Evolutionary conservation across 805 yeast genomes (phyloP).

Genomic region (Zygosaccharomyces rouxii): DNA sequence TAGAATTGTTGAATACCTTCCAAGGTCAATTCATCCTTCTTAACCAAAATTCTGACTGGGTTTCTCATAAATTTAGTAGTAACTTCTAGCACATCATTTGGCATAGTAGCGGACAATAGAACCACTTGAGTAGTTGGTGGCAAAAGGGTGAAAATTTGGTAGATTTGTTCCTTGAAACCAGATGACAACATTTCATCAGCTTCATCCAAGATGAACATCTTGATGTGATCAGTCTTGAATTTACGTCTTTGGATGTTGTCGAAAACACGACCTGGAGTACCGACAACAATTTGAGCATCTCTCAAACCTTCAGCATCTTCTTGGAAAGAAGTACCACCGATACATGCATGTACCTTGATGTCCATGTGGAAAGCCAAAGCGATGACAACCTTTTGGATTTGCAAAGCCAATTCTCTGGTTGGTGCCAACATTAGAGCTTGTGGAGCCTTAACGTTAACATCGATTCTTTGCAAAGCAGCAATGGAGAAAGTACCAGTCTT

Average conservation of each 20-base stretch:
- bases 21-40: slow-evolving; percentile 87
- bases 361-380: slow-evolving; percentile 89
- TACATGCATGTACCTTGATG: slow-evolving; percentile 90
- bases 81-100: slow-evolving; percentile 85
- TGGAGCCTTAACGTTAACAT: slow-evolving; percentile 63
- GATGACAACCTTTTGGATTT: slow-evolving; percentile 89
- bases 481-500: slow-evolving; percentile 97
- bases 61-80: slow-evolving; percentile 88
- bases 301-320: slow-evolving; percentile 83
- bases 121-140: slow-evolving; percentile 90
- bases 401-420: slow-evolving; percentile 94
- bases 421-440: slow-evolving; percentile 96
- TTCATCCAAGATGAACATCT: slow-evolving; percentile 95
- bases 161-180: slow-evolving; percentile 94
- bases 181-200: slow-evolving; percentile 89
- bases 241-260: slow-evolving; percentile 92
- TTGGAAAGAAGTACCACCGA: slow-evolving; percentile 90
- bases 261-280: slow-evolving; percentile 96
- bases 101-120: slow-evolving; percentile 90
- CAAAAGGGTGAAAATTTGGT: slow-evolving; percentile 79
- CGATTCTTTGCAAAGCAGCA: slow-evolving; percentile 70
- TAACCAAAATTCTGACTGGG: slow-evolving; percentile 91
- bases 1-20: slow-evolving; percentile 93
- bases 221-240: slow-evolving; percentile 75
- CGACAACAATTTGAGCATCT: slow-evolving; percentile 87